Evolutionary conservation across 257 asterid species (phyloP), one percentile per base, ranked within the genome.

Genomic region (Plectranthus barbatus): DNA sequence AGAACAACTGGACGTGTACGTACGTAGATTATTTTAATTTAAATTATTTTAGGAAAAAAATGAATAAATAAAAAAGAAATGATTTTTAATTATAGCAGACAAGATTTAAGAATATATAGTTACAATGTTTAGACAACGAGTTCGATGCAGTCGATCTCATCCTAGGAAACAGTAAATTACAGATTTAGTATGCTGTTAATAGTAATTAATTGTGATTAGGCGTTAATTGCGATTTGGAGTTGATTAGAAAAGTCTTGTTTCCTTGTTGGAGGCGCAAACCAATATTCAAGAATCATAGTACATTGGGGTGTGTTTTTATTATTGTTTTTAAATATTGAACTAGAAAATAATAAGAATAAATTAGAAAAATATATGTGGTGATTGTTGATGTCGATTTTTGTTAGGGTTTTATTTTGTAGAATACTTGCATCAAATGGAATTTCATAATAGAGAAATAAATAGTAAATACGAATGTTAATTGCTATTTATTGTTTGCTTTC

Each of bases 201-300:
- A 23, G 57, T 9, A 41, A 50, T 1, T 37, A 37, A 9, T 37
- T 19, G 34, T 29, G 34, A 44, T 72, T 60, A 64, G 67, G 72
- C 39, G 62, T 49, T 72, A 56, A 37, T 65, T 51, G 23, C 15
- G 54, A 47, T 59, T 67, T 36, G 46, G 53, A 34, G 44, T 34
- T 1, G 39, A 19, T 56, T 14, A 4, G 34, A 24, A n/a, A 37
- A 24, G 20, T 68, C 60, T 68, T 68, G 66, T 68, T 68, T 3
- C 73, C 60, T 68, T 48, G 73, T 68, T 67, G 52, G 67, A 68
- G 73, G 73, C 52, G 29, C 55, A 37, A 59, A 26, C 52, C 60
- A 14, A 15, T 47, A 34, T 36, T 56, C 11, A 48, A 68, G 47
- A 14, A 68, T 48, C 66, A 36, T 56, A 26, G 49, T 40, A 67